Evolutionary conservation across 2,329 filamentous ascomycete genomes (phyloP).

Genomic region (Harringtonia aguacate): DNA sequence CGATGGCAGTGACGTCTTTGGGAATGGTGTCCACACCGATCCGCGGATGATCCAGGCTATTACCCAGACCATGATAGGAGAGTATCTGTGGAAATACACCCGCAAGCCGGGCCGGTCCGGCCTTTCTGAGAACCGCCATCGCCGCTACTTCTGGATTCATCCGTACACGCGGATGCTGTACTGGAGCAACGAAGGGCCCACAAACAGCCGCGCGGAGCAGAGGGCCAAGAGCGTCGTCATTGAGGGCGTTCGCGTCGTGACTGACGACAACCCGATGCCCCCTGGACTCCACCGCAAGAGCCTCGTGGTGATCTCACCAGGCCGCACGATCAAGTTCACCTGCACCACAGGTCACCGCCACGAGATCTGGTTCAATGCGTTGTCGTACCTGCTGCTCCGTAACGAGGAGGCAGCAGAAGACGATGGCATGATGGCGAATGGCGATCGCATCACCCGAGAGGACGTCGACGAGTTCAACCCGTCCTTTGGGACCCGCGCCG

Average conservation of each 20-base stretch:
- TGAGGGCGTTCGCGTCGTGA: constrained; percentile 82
- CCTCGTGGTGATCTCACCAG: constrained; percentile 79
- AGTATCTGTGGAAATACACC: constrained; percentile 98
- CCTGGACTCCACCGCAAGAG: constrained; percentile 93
- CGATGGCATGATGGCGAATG: constrained; percentile 42
- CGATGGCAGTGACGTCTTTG: constrained; percentile 30
- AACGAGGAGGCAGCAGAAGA: constrained; percentile 37
- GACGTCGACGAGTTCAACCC: constrained; percentile 79
- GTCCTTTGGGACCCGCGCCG: constrained; percentile 26
- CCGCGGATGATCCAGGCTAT: constrained; percentile 98
- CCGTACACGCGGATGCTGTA: constrained; percentile 94
- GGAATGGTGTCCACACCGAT: constrained; percentile 64
- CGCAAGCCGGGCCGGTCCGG: constrained; percentile 83
- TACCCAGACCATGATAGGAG: constrained; percentile 98
- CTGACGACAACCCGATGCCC: constrained; percentile 89
- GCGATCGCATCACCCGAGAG: constrained; percentile 44
- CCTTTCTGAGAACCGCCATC: constrained; percentile 80
- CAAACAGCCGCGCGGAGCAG: constrained; percentile 62
- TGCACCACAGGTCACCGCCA: constrained; percentile 88
- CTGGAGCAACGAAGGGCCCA: constrained; percentile 89
- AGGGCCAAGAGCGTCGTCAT: constrained; percentile 84
- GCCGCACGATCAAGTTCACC: constrained; percentile 85
- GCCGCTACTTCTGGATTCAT: constrained; percentile 98
- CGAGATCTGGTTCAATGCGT: constrained; percentile 96
- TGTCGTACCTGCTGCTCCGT: constrained; percentile 83